Evolutionary conservation across 805 yeast species (phyloP), one percentile per base, ranked within the genome.

Genomic region (Yarrowia hollandica): DNA sequence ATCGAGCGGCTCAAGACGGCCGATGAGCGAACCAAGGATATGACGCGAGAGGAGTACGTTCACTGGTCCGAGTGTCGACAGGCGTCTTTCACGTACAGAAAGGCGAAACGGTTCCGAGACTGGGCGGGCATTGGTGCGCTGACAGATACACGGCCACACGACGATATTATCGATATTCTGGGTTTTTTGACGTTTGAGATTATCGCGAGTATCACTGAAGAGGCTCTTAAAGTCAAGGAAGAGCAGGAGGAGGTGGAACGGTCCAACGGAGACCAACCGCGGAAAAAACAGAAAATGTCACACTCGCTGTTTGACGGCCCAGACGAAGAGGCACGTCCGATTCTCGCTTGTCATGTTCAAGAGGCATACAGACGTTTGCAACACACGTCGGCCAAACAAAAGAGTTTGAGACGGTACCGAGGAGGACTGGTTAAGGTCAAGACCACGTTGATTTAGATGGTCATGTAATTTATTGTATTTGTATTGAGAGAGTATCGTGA

Each of bases 31-130:
- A 94, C 99, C 0, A 82, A 78, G 64, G 81, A 86, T 65, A 94
- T 94, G 99, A 94, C 99, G 0, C 86, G 84, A 68, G 97, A 94
- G 67, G 99, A 94, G 69, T 94, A 94, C 68, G 99, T 91, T 15
- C 99, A 94, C 70, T 94, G 98, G 97, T 88, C 96, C 11, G 99
- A 94, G 68, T 94, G 99, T 73, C 82, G 99, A 62, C 99, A 94
- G 71, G 98, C 98, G 1, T 85, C 95, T 61, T 94, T 94, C 71
- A 94, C 99, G 0, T 94, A 90, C 67, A 80, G 97, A 65, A 94
- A 94, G 70, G 87, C 88, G n/a, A 90, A 90, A 70, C 76, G 97
- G 67, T 94, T 94, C 70, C 81, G 92, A 68, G 99, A 94, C 67
- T 94, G 99, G 99, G 92, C 96, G 15, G 96, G 94, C 11, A 82